A percentile compares a stretch with the other conserved stretches of the same genome.
These are phyloP conservation scores for Kockiozyma suomiensis DNA, from an alignment of 805 yeast genomes.

Conservation along the genomic window DNA sequence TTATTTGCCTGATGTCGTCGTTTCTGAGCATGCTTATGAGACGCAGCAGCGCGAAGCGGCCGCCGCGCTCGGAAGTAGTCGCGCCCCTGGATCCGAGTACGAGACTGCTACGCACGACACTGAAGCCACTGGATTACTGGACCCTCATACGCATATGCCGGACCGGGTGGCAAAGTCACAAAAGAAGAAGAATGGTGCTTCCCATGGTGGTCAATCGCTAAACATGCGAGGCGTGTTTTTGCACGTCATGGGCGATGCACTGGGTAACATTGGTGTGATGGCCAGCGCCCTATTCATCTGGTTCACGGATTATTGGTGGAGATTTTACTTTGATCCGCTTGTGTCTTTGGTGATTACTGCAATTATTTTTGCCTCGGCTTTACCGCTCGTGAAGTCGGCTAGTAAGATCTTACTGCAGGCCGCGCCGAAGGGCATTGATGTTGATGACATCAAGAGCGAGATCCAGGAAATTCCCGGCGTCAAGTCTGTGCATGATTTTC, in stretches of 20 bases:
- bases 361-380: constrained; percentile 86
- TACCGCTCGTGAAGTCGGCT: constrained; percentile 84
- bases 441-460: constrained; percentile 70
- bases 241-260: constrained; percentile 94
- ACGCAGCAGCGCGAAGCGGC: constrained; percentile 22
- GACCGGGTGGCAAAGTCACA: constrained; percentile 10
- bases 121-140: constrained; percentile 41
- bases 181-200: constrained; percentile 32
- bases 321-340: constrained; percentile 79
- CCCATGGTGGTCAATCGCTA: constrained; percentile 59
- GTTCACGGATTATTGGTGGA: constrained; percentile 91
- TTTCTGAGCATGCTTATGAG: constrained; percentile 11
- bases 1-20: constrained; percentile 29
- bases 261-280: constrained; percentile 94
- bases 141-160: constrained; percentile 2
- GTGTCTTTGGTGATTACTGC: constrained; percentile 83
- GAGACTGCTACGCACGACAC: constrained; percentile 41
- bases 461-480: constrained; percentile 72
- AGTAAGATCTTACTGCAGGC: constrained; percentile 90
- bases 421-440: constrained; percentile 80
- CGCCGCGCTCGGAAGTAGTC: not conserved
- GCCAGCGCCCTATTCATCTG: constrained; percentile 86
- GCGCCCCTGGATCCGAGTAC: constrained; percentile 2
- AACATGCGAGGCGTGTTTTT: constrained; percentile 97
- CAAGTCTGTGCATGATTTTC: constrained; percentile 88